phyloP scores from a whole-genome alignment of 768 basidiomycete species.

The Boletales sp. region DNA sequence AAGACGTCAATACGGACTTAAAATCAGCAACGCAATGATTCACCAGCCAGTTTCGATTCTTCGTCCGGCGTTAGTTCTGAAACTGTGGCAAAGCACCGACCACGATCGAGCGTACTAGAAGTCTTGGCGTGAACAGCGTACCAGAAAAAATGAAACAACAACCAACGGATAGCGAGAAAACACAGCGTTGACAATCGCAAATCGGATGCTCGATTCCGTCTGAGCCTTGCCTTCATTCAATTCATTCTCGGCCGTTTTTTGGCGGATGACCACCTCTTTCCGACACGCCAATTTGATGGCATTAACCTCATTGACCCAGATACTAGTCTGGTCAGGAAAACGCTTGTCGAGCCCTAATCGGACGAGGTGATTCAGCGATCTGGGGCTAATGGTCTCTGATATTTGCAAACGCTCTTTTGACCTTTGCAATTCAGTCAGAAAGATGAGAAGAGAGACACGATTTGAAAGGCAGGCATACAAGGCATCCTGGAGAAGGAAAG shows the following conservation, averaged over 20 bases:
- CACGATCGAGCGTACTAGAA: conserved; percentile 18
- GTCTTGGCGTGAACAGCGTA: neutral
- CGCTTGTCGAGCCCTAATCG: conserved; percentile 30
- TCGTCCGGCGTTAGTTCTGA: conserved; percentile 14
- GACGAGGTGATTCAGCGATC: conserved; percentile 27
- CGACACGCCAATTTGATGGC: neutral
- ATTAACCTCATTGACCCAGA: conserved; percentile 22
- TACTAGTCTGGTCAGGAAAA: conserved; percentile 19
- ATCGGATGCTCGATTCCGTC: conserved; percentile 19
- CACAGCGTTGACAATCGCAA: conserved; percentile 24
- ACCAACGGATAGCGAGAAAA: conserved; percentile 23
- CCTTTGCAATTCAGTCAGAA: conserved; percentile 13
- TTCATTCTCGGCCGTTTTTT: conserved; percentile 12
- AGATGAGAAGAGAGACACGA: neutral
- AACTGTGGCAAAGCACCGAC: conserved; percentile 10
- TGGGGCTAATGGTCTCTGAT: conserved; percentile 18
- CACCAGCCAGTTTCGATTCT: conserved; percentile 11
- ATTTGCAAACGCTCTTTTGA: conserved; percentile 25
- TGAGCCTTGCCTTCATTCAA: conserved; percentile 8
- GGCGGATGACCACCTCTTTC: conserved; percentile 2
- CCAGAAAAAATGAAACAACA: neutral
- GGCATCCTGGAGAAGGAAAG: conserved; percentile 19
- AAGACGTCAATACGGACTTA: neutral
- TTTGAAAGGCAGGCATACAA: conserved; percentile 15
- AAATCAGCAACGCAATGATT: neutral